Evolutionary conservation across 495 filamentous ascomycete genomes (phyloP).

Genomic region (Polyplosphaeria fusca): DNA sequence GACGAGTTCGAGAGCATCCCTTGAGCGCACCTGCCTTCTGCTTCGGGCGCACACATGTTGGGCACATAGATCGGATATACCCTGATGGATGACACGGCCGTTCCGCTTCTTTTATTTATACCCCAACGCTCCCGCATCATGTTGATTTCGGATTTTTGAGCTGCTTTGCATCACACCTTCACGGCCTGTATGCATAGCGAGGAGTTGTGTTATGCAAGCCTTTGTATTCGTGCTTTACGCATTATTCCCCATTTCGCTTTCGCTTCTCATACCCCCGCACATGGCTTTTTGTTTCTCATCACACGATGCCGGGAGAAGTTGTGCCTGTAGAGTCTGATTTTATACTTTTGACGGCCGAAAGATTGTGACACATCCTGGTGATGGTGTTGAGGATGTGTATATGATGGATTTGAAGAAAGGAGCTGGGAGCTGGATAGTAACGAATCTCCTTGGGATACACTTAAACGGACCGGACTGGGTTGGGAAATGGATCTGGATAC

Average conservation of each 20-base stretch:
- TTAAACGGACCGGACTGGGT: neutral
- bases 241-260: neutral
- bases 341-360: neutral
- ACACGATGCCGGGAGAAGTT: neutral
- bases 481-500: neutral
- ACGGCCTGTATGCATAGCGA: slow-evolving; percentile 28
- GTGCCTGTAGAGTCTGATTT: neutral
- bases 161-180: slow-evolving; percentile 3
- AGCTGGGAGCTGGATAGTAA: neutral
- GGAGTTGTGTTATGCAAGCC: slow-evolving; percentile 6
- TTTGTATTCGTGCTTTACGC: neutral
- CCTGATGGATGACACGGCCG: too few species aligned
- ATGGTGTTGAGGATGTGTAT: neutral
- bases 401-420: neutral
- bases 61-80: neutral
- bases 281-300: neutral
- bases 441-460: slow-evolving; percentile 7
- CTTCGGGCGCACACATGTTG: neutral
- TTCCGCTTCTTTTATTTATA: too few species aligned
- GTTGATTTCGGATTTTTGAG: neutral
- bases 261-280: neutral
- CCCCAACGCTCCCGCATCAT: neutral
- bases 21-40: too few species aligned
- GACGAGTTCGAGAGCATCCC: slow-evolving; percentile 60
- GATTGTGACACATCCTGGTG: neutral